phyloP scores from a whole-genome alignment of 2,329 filamentous ascomycete species.

The Torrubiella hemipterigena region DNA sequence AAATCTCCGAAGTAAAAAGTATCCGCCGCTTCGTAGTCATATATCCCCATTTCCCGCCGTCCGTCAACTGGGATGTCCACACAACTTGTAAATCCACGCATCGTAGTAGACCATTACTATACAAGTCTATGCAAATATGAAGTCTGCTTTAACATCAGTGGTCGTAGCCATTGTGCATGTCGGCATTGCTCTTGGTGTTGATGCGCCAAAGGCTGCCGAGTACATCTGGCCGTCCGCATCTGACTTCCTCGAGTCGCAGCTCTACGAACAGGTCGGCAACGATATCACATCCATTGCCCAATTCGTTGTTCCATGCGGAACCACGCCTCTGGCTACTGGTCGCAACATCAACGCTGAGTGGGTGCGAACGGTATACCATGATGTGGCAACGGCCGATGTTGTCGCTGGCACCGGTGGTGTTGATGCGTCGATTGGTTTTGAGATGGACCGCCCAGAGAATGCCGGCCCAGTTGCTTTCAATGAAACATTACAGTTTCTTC shows the following conservation, averaged over 20 bases:
- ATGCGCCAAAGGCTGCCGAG: too few relatives aligned
- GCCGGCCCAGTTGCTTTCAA: slow-evolving; percentile 12
- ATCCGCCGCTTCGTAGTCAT: too few relatives aligned
- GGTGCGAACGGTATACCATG: slow-evolving; percentile 15
- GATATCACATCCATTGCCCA: background rate
- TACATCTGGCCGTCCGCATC: background rate
- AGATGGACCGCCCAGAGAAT: slow-evolving; percentile 13
- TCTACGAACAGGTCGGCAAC: background rate
- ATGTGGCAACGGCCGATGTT: slow-evolving; percentile 12
- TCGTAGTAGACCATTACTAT: too few relatives aligned
- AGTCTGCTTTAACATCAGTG: too few relatives aligned
- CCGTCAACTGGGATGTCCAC: too few relatives aligned
- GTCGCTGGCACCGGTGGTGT: slow-evolving; percentile 12
- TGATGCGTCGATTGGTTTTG: slow-evolving; percentile 14
- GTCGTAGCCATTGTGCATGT: too few relatives aligned
- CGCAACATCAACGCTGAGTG: slow-evolving; percentile 19
- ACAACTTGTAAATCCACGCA: too few relatives aligned
- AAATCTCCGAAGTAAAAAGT: too few relatives aligned
- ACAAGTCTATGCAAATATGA: too few relatives aligned
- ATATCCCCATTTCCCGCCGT: too few relatives aligned
- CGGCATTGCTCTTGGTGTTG: too few relatives aligned
- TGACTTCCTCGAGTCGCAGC: background rate
- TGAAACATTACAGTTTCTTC: slow-evolving; percentile 12
- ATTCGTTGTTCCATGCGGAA: background rate
- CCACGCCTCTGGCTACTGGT: slow-evolving; percentile 16